Evolutionary conservation across 2,329 filamentous ascomycete species (phyloP).

Genomic region (Zasmidium angulare): DNA sequence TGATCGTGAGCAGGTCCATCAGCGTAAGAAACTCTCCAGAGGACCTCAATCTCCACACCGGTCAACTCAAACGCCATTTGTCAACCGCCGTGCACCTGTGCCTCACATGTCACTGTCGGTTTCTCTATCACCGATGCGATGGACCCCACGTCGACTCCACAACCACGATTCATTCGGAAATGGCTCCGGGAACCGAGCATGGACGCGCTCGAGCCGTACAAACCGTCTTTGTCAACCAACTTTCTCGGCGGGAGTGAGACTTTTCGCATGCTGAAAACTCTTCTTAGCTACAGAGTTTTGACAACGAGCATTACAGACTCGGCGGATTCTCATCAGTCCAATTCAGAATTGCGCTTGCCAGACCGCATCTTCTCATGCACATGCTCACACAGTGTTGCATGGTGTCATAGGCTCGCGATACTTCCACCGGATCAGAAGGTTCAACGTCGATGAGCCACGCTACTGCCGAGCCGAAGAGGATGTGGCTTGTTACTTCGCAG

Average conservation of each 20-base stretch:
- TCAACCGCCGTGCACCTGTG: neutral
- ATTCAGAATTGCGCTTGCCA: neutral
- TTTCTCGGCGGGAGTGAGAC: neutral
- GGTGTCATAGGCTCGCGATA: neutral
- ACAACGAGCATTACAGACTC: neutral
- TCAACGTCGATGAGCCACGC: neutral
- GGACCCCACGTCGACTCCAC: neutral
- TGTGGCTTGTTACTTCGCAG: neutral
- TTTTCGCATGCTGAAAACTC: neutral
- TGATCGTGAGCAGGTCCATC: too few species aligned
- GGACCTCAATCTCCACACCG: too few species aligned
- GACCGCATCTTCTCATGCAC: neutral
- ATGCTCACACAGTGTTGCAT: neutral
- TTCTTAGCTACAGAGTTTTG: too few species aligned
- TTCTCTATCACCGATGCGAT: neutral
- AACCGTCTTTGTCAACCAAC: too few species aligned
- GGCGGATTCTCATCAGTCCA: neutral
- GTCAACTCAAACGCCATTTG: neutral
- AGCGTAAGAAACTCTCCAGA: too few species aligned
- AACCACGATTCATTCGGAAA: neutral
- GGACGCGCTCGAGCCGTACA: too few species aligned
- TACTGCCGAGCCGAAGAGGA: neutral
- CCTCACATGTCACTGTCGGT: neutral
- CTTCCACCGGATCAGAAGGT: neutral
- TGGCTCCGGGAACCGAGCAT: neutral